Conservation (phyloP, 139 green algal genomes). For the Cymbomonas tetramitiformis region DNA sequence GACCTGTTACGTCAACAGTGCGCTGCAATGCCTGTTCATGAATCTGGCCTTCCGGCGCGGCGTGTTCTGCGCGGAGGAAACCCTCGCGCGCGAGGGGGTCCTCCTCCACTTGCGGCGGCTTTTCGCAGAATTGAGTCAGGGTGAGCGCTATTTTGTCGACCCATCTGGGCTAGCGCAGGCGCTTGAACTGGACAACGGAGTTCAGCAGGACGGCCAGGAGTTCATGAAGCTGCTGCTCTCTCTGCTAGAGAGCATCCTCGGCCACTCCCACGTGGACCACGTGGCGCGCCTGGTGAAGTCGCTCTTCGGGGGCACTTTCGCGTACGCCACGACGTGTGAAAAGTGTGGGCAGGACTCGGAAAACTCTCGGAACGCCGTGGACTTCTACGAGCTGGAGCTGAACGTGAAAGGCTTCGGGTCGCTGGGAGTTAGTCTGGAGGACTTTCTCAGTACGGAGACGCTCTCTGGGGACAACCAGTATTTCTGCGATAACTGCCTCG, state of each 20-base stretch:
- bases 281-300: constrained; percentile 18
- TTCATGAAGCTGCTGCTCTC: constrained; percentile 83
- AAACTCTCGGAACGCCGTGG: constrained; percentile 3
- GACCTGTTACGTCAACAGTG: constrained; percentile 75
- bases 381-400: constrained; percentile 76
- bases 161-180: constrained; percentile 40
- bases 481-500: constrained; percentile 51
- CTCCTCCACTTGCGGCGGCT: constrained; percentile 30
- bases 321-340: constrained; percentile 11
- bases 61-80: constrained; percentile 31
- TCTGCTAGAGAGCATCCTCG: constrained; percentile 50
- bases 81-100: background rate
- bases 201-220: constrained; percentile 82
- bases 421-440: constrained; percentile 29
- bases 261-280: constrained; percentile 1
- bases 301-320: background rate
- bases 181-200: constrained; percentile 53
- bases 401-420: constrained; percentile 54
- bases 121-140: constrained; percentile 47
- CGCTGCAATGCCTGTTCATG: constrained; percentile 64
- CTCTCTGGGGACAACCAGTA: constrained; percentile 72
- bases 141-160: constrained; percentile 36
- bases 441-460: constrained; percentile 42
- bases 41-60: constrained; percentile 39
- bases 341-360: constrained; percentile 12